Percentiles rank a stretch among this genome's conserved stretches.
Conservation (phyloP, 169 alveolate genomes). For the Cryptosporidium viatorum region DNA sequence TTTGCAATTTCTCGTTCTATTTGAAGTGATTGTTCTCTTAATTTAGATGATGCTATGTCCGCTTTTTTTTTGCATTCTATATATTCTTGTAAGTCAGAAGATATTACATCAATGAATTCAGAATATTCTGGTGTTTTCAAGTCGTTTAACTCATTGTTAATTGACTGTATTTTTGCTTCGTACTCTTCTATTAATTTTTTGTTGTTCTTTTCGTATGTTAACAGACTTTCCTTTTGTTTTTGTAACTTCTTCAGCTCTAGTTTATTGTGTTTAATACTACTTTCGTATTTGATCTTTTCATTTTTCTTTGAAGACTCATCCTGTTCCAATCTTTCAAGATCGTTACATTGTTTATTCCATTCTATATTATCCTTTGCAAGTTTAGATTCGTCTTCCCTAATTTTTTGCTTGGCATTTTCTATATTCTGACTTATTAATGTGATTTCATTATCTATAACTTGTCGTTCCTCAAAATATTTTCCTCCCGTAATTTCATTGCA, state of each 20-base stretch:
- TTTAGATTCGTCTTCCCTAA: constrained; percentile 39
- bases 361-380: constrained; percentile 39
- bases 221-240: constrained; percentile 18
- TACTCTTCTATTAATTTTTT: constrained; percentile 30
- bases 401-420: not conserved
- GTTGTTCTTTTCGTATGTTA: constrained; percentile 2
- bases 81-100: constrained; percentile 54
- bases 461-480: constrained; percentile 35
- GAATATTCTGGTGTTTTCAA: constrained; percentile 6
- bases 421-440: not conserved
- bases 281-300: constrained; percentile 11
- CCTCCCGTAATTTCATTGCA: constrained; percentile 61
- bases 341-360: not conserved
- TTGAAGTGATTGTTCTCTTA: constrained; percentile 47
- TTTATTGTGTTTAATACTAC: not conserved
- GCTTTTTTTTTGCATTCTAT: constrained; percentile 56
- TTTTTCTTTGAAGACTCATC: constrained; percentile 28
- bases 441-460: constrained; percentile 26
- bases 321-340: constrained; percentile 20
- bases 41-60: constrained; percentile 32
- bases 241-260: constrained; percentile 17
- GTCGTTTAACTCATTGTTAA: constrained; percentile 1
- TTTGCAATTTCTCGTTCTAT: constrained; percentile 44
- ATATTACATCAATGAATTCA: constrained; percentile 8
- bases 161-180: not conserved